A percentile compares a stretch with the other conserved stretches of the same genome.
These are phyloP conservation scores for Trichomonas tenax DNA, from an alignment of 208 protist genomes.

Conservation along the genomic window DNA sequence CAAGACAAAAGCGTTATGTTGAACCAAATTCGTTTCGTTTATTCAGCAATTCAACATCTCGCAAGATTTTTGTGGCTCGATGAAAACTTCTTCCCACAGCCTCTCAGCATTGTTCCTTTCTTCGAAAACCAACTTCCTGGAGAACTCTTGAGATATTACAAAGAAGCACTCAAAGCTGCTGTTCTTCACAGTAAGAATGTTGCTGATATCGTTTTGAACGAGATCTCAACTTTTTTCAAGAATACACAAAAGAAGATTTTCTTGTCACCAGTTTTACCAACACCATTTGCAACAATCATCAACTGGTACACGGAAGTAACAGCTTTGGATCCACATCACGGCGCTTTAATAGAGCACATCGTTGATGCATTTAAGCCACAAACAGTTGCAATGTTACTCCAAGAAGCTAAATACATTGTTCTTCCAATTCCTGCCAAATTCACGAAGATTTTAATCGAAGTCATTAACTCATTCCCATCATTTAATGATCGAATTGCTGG, in stretches of 20 bases:
- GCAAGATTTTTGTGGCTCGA: not conserved
- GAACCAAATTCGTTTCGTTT: not conserved
- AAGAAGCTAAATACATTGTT: not conserved
- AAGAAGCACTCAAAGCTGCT: not conserved
- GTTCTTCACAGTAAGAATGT: not conserved
- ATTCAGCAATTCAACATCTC: not conserved
- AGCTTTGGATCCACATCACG: not conserved
- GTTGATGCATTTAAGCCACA: not conserved
- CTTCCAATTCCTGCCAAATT: not conserved
- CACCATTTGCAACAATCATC: not conserved
- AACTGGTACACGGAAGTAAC: not conserved
- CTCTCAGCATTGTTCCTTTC: not conserved
- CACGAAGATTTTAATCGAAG: not conserved
- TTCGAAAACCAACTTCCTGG: not conserved
- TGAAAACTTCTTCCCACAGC: not conserved
- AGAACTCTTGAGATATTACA: not conserved
- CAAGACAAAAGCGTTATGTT: not conserved
- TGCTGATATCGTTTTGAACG: not conserved
- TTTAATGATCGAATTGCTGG: not conserved
- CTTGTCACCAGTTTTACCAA: not conserved
- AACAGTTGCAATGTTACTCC: not conserved
- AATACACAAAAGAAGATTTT: not conserved
- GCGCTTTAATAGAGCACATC: not conserved
- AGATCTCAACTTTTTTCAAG: not conserved
- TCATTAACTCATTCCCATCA: not conserved